Percentiles rank a stretch among this genome's conserved stretches.
phyloP scores from a whole-genome alignment of 2,329 filamentous ascomycete species.

The Alternaria angustiovoidea region DNA sequence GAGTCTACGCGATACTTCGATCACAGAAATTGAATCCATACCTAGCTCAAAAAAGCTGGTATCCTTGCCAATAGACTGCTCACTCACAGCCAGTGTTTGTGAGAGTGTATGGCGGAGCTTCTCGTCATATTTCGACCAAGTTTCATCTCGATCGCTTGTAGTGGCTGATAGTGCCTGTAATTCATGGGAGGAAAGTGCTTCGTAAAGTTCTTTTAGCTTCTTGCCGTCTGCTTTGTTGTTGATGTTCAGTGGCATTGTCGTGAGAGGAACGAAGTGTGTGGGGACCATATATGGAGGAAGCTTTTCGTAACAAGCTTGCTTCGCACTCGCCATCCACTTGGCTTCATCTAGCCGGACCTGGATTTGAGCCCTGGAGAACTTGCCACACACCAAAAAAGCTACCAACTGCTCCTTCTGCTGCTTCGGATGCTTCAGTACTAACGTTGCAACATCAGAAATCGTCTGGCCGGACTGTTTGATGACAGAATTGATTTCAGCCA shows the following conservation, averaged over 20 bases:
- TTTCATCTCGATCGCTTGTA: conserved; percentile 23
- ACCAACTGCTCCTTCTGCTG: conserved; percentile 85
- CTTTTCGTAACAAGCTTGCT: conserved; percentile 69
- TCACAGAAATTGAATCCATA: conserved; percentile 85
- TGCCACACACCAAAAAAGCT: conserved; percentile 66
- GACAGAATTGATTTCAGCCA: conserved; percentile 88
- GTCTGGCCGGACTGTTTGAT: conserved; percentile 68
- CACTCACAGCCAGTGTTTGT: conserved; percentile 59
- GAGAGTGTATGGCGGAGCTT: conserved; percentile 64
- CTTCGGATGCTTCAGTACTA: conserved; percentile 75
- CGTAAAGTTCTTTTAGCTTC: conserved; percentile 71
- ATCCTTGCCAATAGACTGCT: conserved; percentile 57
- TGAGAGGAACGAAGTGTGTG: conserved; percentile 78
- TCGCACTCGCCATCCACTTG: conserved; percentile 32
- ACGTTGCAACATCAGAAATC: conserved; percentile 75
- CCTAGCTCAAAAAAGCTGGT: conserved; percentile 86
- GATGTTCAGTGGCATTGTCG: conserved; percentile 77
- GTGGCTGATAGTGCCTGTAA: conserved; percentile 63
- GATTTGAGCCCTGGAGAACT: conserved; percentile 23
- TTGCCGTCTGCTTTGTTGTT: conserved; percentile 91
- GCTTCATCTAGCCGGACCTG: conserved; percentile 31
- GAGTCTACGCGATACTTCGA: conserved; percentile 72
- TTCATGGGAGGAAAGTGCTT: conserved; percentile 65
- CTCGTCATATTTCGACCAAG: conserved; percentile 52
- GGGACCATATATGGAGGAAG: conserved; percentile 92